Evolutionary conservation across 768 basidiomycete species (phyloP), one percentile per base, ranked within the genome.

Genomic region (Bullera alba): DNA sequence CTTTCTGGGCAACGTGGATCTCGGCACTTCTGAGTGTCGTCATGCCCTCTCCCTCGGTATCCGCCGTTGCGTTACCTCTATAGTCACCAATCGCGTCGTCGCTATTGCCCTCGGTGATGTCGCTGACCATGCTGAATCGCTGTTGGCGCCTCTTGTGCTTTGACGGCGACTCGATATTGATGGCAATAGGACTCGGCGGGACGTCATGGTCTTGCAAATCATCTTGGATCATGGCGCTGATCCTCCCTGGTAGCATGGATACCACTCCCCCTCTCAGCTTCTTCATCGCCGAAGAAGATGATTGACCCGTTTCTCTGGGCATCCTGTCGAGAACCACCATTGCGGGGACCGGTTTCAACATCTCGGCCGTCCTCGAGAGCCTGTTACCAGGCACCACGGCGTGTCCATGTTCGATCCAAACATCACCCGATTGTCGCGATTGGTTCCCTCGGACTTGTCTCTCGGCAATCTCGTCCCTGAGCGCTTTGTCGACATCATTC

Each of bases 271-370:
- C 54, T 43, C 62, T 36, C 1, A 58, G 32, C 29, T 46, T 46
- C 10, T 46, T 29, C n/a, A 16, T 8, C 19, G 15, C 15, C 23
- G 14, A 15, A 10, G 21, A 12, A 10, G 14, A 41, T 10, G 21
- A 41, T 15, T n/a, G 45, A 30, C 17, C 6, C 21, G 12, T 8
- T 19, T 22, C 21, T 41, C 8, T 19, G 5, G 36, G 48, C 15
- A 41, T 8, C 14, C 19, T 3, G 26, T 56, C 60, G 26, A 68
- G 34, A 0, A 68, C 58, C 28, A 58, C 26, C 56, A 68, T 51
- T 3, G 66, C 63, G 10, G 66, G 66, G 14, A 55, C 42, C 28
- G 66, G 63, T 19, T 62, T 61, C 23, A 68, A 46, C 66, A 68
- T 68, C 38, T 68, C 66, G 7, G 53, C 52, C 3, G 57, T 60